Evolutionary conservation across 2,329 filamentous ascomycete species (phyloP), one percentile per base, ranked within the genome.

Genomic region (Calonectria naviculata): DNA sequence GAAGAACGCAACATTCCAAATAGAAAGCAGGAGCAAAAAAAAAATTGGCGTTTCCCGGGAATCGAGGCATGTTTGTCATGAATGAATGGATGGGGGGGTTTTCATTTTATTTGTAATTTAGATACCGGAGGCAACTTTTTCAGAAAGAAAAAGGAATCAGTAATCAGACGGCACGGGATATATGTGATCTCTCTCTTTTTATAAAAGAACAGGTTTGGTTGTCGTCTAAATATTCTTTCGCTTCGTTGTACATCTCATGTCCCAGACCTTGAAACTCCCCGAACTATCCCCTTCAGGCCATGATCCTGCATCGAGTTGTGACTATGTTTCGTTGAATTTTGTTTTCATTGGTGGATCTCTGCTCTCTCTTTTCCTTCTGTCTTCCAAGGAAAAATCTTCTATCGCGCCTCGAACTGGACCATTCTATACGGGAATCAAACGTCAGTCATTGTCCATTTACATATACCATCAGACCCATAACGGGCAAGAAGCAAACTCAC

Each of bases 331-430:
- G 34, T 28, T 26, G 31, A 6, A 38, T 58, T 38, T 15, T 19
- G n/a, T 38, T 58, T 3, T 38, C 31, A 3, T 19, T 10, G 13
- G 6, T 8, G n/a, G 29, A 26, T 38, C 21, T 28, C 34, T 19
- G 10, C 1, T 17, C 34, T 8, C 29, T 38, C n/a, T 24, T 24
- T 24, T 24, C 21, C 6, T 47, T 5, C 2, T 29, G 3, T 26
- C 10, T 12, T 19, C 17, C n/a, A 4, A 42, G 24, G 76, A 78
- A 24, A 36, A 44, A 60, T 42, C 15, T 36, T 12, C 68, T 73
- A 98, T 85, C 96, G 91, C 63, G 97, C 97, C 88, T 99, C 95
- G 80, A 99, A 98, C 86, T 99, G 97, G 63, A 98, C 95, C 95
- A 98, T 98, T 81, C 96, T 97, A 69, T 17, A 54, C 8, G 4